Evolutionary conservation across 148 eudicot genomes (phyloP), one percentile per base, ranked within the genome.

Genomic region (Heliosperma pusillum): DNA sequence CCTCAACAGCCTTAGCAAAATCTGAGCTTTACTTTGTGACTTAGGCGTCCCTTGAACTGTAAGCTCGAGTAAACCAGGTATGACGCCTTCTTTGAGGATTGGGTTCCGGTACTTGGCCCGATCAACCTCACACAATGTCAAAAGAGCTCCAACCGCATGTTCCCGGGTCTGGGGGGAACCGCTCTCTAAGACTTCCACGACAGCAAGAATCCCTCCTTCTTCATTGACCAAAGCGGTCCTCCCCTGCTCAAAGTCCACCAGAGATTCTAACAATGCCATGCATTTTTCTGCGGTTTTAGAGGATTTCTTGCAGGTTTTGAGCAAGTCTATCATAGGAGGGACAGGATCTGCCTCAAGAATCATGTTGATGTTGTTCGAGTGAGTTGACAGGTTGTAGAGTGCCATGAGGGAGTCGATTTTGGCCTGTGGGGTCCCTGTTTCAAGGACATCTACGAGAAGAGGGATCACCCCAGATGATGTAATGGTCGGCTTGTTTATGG

Each of bases 11-110:
- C 89, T 76, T 74, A 96, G 74, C 36, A 96, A 87, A 45, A 74
- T 82, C 53, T 87, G 93, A 16, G 97, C 97, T 82, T 92, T 96
- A 20, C 65, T 73, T 61, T 87, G 92, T 21, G 99, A 82, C 78
- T 89, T 85, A 4, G 91, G 83, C 7, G 94, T 83, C 36, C 99
- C 99, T 71, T 90, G 92, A 74, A 96, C 99, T 0, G 99, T 92
- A 13, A 96, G 97, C 86, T 96, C 97, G 6, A 96, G 89, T 71
- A 96, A 85, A 10, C 99, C 99, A 0, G 99, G 99, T 45, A 96
- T 90, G 27, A 87, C 99, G 67, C 99, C 99, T 86, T 96, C 99
- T 71, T 84, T 87, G 4, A 96, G 88, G 42, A 96, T 96, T 0
- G 88, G 91, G 30, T 89, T 97, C 68, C 99, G 74, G 71, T 89